A percentile compares a stretch with the other conserved stretches of the same genome.
phyloP scores from a whole-genome alignment of 495 filamentous ascomycete species.

The Hypoxylon perforatum region DNA sequence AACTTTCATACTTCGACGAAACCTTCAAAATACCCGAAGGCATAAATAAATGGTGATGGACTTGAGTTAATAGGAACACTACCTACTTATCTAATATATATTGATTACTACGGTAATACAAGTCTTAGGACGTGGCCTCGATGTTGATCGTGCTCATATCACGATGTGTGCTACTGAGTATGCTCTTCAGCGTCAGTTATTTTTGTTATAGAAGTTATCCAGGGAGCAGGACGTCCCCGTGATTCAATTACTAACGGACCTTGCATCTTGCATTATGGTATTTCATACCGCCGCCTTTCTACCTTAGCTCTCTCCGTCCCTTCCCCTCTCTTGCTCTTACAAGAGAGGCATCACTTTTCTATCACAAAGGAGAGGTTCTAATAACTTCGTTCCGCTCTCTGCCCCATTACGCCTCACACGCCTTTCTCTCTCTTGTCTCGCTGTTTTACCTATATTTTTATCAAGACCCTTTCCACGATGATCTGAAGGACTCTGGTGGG shows the following conservation, averaged over 20 bases:
- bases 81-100: too few species aligned
- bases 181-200: conserved; percentile 20
- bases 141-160: not conserved
- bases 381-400: conserved; percentile 1
- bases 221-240: conserved; percentile 3
- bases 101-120: too few species aligned
- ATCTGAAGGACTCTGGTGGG: conserved; percentile 29
- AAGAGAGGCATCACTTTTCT: conserved; percentile 18
- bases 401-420: not conserved
- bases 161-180: not conserved
- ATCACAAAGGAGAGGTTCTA: conserved; percentile 25
- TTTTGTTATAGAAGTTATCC: conserved; percentile 23
- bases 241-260: conserved; percentile 24
- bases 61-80: too few species aligned
- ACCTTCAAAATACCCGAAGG: too few species aligned
- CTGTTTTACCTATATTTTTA: conserved; percentile 12
- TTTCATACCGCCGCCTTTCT: conserved; percentile 22
- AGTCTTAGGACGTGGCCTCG: too few species aligned
- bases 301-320: conserved; percentile 1
- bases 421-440: not conserved
- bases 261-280: conserved; percentile 20
- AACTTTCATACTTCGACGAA: too few species aligned
- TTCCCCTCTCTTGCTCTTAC: not conserved
- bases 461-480: conserved; percentile 20
- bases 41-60: too few species aligned